Percentiles rank a stretch among this genome's conserved stretches.
These are phyloP conservation scores for Gastrolobium villosum DNA, from an alignment of 306 rosid genomes.

Conservation along the genomic window DNA sequence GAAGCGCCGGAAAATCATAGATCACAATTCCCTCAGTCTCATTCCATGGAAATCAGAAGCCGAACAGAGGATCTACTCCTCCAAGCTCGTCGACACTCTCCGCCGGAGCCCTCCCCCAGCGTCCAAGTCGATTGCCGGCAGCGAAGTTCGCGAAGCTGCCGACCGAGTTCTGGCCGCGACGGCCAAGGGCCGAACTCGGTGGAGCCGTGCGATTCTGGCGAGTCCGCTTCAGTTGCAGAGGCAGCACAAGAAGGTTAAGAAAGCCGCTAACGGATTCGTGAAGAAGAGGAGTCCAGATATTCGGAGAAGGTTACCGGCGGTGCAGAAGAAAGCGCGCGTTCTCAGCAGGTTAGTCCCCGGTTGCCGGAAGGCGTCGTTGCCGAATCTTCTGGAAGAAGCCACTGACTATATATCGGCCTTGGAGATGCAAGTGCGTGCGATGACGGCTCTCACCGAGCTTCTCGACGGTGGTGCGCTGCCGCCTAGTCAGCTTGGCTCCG, in stretches of 20 bases:
- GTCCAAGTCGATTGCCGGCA: conserved; percentile 8
- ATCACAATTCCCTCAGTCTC: background rate
- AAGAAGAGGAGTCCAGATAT: conserved; percentile 54
- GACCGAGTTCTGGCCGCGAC: conserved; percentile 75
- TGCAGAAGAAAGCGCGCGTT: conserved; percentile 62
- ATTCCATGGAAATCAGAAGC: conserved; percentile 70
- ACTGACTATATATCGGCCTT: conserved; percentile 78
- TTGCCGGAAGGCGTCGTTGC: conserved; percentile 70
- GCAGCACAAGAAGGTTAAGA: conserved; percentile 55
- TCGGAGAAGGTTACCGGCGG: conserved; percentile 49
- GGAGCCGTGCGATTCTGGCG: conserved; percentile 84
- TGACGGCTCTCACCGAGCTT: conserved; percentile 69
- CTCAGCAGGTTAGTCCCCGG: conserved; percentile 83
- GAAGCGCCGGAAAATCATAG: conserved; percentile 56
- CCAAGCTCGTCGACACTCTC: conserved; percentile 67
- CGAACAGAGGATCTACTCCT: conserved; percentile 68
- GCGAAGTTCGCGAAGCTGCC: conserved; percentile 57
- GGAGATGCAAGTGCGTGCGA: conserved; percentile 87
- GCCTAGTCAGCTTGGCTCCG: conserved; percentile 22
- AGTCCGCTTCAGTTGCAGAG: conserved; percentile 56
- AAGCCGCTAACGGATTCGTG: conserved; percentile 32
- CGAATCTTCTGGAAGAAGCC: conserved; percentile 84
- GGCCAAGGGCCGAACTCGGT: conserved; percentile 71
- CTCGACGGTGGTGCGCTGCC: conserved; percentile 55
- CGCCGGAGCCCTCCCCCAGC: conserved; percentile 35